Conservation (phyloP, 75 land plant species). For the Cupressus sempervirens region DNA sequence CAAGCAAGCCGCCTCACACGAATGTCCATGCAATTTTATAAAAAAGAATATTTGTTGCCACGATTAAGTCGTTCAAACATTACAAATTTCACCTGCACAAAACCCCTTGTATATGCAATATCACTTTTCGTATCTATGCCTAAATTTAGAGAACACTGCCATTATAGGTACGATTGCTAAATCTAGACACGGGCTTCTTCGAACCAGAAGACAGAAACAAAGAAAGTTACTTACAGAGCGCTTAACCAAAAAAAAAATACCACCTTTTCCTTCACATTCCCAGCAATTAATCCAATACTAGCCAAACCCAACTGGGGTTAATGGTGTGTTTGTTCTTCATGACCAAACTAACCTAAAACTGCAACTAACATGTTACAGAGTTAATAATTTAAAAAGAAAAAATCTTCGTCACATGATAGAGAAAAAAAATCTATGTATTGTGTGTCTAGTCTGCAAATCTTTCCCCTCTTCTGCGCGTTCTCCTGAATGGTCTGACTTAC, state of each 20-base stretch:
- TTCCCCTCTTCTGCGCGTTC: neutral
- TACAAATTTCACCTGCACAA: too few relatives aligned
- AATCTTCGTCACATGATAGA: neutral
- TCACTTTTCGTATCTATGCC: neutral
- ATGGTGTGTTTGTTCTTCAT: neutral
- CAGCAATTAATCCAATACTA: slow-evolving; percentile 5
- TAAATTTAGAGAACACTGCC: neutral
- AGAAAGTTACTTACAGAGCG: neutral
- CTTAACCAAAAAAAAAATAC: neutral
- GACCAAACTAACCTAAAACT: neutral
- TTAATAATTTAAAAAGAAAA: neutral
- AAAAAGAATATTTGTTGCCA: too few relatives aligned
- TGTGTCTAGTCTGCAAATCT: neutral
- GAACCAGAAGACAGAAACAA: neutral
- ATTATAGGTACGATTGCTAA: neutral
- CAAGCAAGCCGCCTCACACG: too few relatives aligned
- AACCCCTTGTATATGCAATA: too few relatives aligned
- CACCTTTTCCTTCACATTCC: slow-evolving; percentile 7
- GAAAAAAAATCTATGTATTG: neutral
- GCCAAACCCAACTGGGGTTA: slow-evolving; percentile 7
- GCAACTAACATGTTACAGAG: slow-evolving; percentile 2
- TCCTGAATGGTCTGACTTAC: neutral
- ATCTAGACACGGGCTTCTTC: neutral
- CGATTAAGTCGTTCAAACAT: too few relatives aligned
- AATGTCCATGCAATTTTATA: too few relatives aligned